A percentile compares a stretch with the other conserved stretches of the same genome.
Conservation (phyloP, 257 asterid genomes). For the Nicotiana benthamiana region DNA sequence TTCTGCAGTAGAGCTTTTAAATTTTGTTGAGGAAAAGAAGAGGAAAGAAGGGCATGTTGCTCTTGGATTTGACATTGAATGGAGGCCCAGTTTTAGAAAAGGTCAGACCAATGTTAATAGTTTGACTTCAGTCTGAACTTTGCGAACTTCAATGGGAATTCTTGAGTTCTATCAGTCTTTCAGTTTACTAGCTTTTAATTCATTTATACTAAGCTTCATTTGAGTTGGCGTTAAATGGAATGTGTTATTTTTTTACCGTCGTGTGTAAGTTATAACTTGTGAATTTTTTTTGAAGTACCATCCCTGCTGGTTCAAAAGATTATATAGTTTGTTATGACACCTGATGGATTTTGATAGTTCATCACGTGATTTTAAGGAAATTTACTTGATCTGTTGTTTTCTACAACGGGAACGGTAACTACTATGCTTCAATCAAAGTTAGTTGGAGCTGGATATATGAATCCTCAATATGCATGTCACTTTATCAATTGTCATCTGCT, state of each 20-base stretch:
- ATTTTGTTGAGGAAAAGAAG: conserved; percentile 56
- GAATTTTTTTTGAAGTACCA: not conserved
- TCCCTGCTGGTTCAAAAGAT: not conserved
- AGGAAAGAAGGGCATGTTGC: conserved; percentile 42
- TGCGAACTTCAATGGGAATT: not conserved
- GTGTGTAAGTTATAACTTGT: not conserved
- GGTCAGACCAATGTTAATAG: conserved; percentile 30
- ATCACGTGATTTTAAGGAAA: not conserved
- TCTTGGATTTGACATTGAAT: conserved; percentile 92
- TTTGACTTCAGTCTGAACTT: not conserved
- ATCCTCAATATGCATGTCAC: not conserved
- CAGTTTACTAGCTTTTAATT: not conserved
- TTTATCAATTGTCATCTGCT: not conserved
- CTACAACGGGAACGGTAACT: not conserved
- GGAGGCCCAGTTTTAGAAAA: conserved; percentile 76
- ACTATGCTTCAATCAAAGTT: not conserved
- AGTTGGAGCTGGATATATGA: not conserved
- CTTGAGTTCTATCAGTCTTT: conserved; percentile 1
- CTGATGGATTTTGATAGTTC: not conserved
- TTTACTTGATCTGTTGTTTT: not conserved
- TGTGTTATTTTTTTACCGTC: too few relatives aligned
- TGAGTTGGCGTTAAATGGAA: not conserved
- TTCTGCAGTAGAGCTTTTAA: conserved; percentile 66
- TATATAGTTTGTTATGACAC: not conserved
- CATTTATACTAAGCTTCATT: not conserved